Conservation (phyloP, 257 asterid species). For the Solanum clarkiae region DNA sequence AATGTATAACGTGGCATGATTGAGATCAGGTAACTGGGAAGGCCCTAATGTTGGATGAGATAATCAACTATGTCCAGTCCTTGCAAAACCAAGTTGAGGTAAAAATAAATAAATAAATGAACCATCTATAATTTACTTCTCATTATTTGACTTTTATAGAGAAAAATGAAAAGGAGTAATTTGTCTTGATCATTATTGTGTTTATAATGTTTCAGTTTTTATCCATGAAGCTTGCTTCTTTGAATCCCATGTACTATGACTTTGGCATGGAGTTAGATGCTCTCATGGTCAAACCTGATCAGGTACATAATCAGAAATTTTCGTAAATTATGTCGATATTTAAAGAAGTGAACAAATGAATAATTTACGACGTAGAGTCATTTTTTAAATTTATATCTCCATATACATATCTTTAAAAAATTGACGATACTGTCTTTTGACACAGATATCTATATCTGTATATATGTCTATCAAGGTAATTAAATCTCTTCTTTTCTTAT, state of each 20-base stretch:
- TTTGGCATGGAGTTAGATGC: constrained; percentile 61
- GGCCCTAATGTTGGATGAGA: constrained; percentile 94
- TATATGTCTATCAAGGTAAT: not conserved
- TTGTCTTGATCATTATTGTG: not conserved
- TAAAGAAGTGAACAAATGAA: not conserved
- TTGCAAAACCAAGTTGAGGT: constrained; percentile 95
- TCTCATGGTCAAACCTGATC: constrained; percentile 47
- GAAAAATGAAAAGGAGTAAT: not conserved
- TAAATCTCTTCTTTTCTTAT: not conserved
- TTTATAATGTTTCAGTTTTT: constrained; percentile 42
- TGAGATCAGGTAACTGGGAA: constrained; percentile 69
- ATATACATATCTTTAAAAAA: not conserved
- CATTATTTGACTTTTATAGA: not conserved
- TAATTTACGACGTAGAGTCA: too few species aligned
- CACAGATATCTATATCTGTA: not conserved
- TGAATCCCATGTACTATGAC: constrained; percentile 53
- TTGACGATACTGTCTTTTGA: not conserved
- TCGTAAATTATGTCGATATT: not conserved
- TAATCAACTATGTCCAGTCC: constrained; percentile 79
- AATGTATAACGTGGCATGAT: constrained; percentile 15
- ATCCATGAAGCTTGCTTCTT: constrained; percentile 81
- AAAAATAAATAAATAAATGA: not conserved
- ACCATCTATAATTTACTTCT: not conserved
- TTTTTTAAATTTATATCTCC: not conserved
- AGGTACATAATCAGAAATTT: constrained; percentile 17